Conservation (phyloP, 2,329 filamentous ascomycete species). For the Nakataea oryzae region DNA sequence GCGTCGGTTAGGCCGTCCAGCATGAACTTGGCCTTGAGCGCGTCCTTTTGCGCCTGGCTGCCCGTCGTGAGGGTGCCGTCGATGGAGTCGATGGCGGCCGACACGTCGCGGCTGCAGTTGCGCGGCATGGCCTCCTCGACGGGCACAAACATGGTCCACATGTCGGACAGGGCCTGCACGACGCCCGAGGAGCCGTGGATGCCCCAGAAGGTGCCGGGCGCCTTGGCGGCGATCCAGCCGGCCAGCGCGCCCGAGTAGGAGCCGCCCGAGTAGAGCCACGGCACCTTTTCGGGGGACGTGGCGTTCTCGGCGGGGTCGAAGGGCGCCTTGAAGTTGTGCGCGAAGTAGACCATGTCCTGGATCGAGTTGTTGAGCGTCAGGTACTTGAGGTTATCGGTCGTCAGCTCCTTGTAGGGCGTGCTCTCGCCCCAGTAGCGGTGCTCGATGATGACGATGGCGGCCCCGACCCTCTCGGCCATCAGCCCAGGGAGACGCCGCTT, state of each 20-base stretch:
- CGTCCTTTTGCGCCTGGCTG: constrained; percentile 23
- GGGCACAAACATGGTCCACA: constrained; percentile 45
- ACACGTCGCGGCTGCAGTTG: constrained; percentile 44
- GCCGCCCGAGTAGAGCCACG: constrained; percentile 44
- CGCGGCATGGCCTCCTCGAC: constrained; percentile 39
- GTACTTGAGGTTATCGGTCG: constrained; percentile 23
- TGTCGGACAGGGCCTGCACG: constrained; percentile 38
- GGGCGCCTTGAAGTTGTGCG: constrained; percentile 32
- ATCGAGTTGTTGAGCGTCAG: constrained; percentile 29
- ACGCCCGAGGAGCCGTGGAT: constrained; percentile 45
- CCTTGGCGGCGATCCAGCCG: constrained; percentile 36
- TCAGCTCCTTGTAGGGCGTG: constrained; percentile 22
- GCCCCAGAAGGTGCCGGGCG: constrained; percentile 46
- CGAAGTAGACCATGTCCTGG: constrained; percentile 29
- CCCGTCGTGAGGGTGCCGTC: constrained; percentile 31
- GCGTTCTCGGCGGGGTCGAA: constrained; percentile 28
- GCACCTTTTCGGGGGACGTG: constrained; percentile 35
- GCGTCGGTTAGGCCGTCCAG: constrained; percentile 31
- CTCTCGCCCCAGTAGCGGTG: constrained; percentile 32
- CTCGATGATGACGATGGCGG: constrained; percentile 28
- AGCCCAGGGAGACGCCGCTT: constrained; percentile 21
- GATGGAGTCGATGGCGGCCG: constrained; percentile 36
- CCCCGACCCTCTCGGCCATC: constrained; percentile 26
- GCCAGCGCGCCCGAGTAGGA: constrained; percentile 45
- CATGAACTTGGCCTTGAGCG: constrained; percentile 38